Conservation (phyloP, 345 rosid genomes). For the Corchorus capsularis region DNA sequence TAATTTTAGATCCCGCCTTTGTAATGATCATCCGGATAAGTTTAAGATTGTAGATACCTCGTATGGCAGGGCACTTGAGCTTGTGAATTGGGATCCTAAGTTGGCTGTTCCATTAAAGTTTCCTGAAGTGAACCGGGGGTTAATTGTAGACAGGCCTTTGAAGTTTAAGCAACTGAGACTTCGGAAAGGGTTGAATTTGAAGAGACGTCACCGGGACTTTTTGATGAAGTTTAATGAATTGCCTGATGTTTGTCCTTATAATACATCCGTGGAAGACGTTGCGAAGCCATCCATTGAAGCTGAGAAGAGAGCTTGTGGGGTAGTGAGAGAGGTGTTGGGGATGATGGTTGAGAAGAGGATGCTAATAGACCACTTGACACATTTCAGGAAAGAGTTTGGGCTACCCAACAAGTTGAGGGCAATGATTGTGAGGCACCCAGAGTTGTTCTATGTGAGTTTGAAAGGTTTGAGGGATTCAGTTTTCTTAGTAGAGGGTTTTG, state of each 20-base stretch:
- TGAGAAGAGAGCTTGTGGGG: conserved; percentile 81
- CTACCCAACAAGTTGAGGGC: conserved; percentile 74
- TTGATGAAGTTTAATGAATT: conserved; percentile 67
- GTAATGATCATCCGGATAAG: conserved; percentile 73
- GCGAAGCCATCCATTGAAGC: conserved; percentile 61
- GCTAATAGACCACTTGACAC: conserved; percentile 81
- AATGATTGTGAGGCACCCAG: conserved; percentile 80
- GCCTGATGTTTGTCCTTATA: conserved; percentile 74
- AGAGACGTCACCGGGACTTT: conserved; percentile 58
- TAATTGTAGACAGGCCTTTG: conserved; percentile 85
- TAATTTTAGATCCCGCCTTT: conserved; percentile 82
- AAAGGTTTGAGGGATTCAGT: conserved; percentile 83
- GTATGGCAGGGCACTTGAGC: conserved; percentile 86
- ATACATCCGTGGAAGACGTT: conserved; percentile 41
- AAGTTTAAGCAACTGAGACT: conserved; percentile 80
- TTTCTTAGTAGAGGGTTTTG: conserved; percentile 66
- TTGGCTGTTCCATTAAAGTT: conserved; percentile 52
- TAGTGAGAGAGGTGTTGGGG: conserved; percentile 71
- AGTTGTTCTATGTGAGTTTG: conserved; percentile 76
- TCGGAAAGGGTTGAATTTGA: conserved; percentile 73
- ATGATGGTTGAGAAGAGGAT: conserved; percentile 76
- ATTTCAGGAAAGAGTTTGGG: conserved; percentile 80
- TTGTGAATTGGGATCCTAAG: conserved; percentile 69
- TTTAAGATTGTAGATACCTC: conserved; percentile 79
- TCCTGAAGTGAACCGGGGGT: conserved; percentile 36